Percentiles rank a stretch among this genome's conserved stretches.
Evolutionary conservation across 2,329 filamentous ascomycete genomes (phyloP).

Genomic region (Apiospora phragmitis): DNA sequence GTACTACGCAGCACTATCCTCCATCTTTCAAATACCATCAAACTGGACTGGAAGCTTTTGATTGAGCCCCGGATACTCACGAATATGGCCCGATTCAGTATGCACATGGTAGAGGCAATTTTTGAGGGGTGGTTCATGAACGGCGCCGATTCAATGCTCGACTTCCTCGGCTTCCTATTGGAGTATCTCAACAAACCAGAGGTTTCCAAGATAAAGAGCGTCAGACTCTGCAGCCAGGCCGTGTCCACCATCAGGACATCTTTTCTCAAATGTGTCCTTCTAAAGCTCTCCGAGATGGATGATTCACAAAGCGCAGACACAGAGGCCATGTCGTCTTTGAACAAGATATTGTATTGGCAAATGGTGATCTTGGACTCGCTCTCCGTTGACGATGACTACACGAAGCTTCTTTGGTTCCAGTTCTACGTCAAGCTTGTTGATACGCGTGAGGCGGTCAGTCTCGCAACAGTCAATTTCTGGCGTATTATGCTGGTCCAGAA

Average conservation of each 20-base stretch:
- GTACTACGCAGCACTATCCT: conserved; percentile 74
- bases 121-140: conserved; percentile 97
- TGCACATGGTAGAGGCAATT: conserved; percentile 83
- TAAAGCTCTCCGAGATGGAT: conserved; percentile 82
- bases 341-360: conserved; percentile 94
- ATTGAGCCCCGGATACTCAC: conserved; percentile 81
- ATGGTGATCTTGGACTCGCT: conserved; percentile 81
- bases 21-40: conserved; percentile 68
- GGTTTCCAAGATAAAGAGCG: conserved; percentile 76
- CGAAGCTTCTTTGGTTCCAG: conserved; percentile 88
- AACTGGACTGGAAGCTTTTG: conserved; percentile 70
- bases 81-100: conserved; percentile 79
- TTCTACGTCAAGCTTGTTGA: conserved; percentile 88
- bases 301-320: conserved; percentile 58
- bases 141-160: conserved; percentile 78
- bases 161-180: conserved; percentile 81
- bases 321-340: conserved; percentile 71
- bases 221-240: conserved; percentile 87
- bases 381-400: conserved; percentile 75
- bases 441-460: conserved; percentile 63
- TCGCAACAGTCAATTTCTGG: conserved; percentile 81
- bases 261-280: conserved; percentile 76
- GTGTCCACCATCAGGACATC: conserved; percentile 74
- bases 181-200: conserved; percentile 90
- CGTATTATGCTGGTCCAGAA: conserved; percentile 94